Percentiles rank a stretch among this genome's conserved stretches.
These are phyloP conservation scores for Hsuehochloa calcarea DNA, from an alignment of 176 grass and related monocot species.

Conservation along the genomic window DNA sequence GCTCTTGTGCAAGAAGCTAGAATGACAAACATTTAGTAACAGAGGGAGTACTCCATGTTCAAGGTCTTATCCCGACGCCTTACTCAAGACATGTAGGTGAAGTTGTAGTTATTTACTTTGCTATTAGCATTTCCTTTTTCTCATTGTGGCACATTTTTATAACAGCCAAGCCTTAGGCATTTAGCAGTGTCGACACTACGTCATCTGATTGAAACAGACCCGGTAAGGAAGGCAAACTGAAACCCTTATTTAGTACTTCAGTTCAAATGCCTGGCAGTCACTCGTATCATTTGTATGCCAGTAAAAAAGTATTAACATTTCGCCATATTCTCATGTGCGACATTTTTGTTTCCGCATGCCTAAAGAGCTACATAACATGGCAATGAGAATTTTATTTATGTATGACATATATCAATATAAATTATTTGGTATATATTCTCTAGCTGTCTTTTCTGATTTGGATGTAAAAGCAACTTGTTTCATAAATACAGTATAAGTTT, in stretches of 20 bases:
- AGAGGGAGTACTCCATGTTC: constrained; percentile 52
- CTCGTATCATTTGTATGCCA: constrained; percentile 15
- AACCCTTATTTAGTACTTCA: constrained; percentile 3
- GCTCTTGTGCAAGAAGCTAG: not conserved
- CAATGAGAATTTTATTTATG: constrained; percentile 11
- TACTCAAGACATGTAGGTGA: constrained; percentile 78
- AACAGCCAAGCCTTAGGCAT: constrained; percentile 90
- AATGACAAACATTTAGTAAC: not conserved
- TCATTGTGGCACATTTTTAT: constrained; percentile 29
- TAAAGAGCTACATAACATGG: not conserved
- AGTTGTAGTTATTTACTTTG: constrained; percentile 23
- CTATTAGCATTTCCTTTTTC: constrained; percentile 27
- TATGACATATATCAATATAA: not conserved
- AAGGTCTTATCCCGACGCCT: constrained; percentile 75
- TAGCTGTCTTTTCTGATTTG: constrained; percentile 17
- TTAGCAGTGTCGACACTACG: constrained; percentile 72
- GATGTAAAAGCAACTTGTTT: constrained; percentile 1
- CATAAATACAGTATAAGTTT: not conserved
- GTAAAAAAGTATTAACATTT: not conserved
- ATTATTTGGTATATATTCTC: constrained; percentile 6
- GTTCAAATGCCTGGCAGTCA: constrained; percentile 29
- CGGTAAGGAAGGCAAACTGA: constrained; percentile 54
- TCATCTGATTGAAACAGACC: constrained; percentile 92
- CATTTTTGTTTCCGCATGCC: not conserved
- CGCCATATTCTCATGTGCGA: not conserved